Evolutionary conservation across 768 basidiomycete species (phyloP), one percentile per base, ranked within the genome.

Genomic region (Dendrothele bispora): DNA sequence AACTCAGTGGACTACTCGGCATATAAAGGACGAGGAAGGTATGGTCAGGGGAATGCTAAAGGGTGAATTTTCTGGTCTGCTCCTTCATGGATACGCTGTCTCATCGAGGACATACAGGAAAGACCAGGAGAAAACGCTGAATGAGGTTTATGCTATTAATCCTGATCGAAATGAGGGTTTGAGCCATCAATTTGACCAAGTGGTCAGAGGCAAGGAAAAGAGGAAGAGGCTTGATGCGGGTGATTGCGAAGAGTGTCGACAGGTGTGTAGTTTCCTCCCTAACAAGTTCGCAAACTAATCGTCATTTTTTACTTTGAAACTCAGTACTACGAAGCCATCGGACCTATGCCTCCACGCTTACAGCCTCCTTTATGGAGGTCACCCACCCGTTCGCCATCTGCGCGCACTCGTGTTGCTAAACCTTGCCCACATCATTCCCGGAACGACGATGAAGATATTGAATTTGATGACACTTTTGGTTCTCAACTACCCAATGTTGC

Each of bases 201-300:
- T 91, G 14, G 86, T 91, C 11, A 73, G 92, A 22, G 73, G 71
- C 32, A 85, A 76, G 56, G 77, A 78, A 15, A 78, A 80, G 27
- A 72, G 94, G 26, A 74, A 73, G 54, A 68, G 70, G 43, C 75
- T 95, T 74, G 74, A 86, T 41, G 93, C 78, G 3, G 81, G 75
- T 2, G 89, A 91, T 52, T 95, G 91, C 61, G 88, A 89, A 53
- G 86, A 84, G 50, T 95, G 93, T 61, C 79, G 72, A 32, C 85
- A 84, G 40, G 92, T 91, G 58, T 49, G 79, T 58, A 14, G 3
- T 4, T 17, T 39, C 66, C 35, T 32, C 18, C 28, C 35, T 35
- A 24, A 18, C 18, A 28, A 21, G 26, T 51, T 21, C 29, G 21
- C 21, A 26, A 10, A 25, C 20, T 53, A 30, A 18, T 27, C 49